Evolutionary conservation across 805 yeast genomes (phyloP).

Genomic region (Komagataella pastoris): DNA sequence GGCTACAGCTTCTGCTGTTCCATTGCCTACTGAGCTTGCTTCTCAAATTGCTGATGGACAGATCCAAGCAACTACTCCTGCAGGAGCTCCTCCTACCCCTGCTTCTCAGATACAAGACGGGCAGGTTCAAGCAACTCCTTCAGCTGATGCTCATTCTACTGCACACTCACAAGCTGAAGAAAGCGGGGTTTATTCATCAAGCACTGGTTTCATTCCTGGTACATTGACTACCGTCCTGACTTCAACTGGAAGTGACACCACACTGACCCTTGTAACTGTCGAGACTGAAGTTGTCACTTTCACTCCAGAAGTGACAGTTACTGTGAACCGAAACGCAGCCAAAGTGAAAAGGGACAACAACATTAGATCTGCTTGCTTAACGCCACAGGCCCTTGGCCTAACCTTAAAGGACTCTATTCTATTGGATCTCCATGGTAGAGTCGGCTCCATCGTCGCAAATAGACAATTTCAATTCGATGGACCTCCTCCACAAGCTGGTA

Average conservation of each 20-base stretch:
- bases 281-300: slow-evolving; percentile 3
- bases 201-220: not conserved
- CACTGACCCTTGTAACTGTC: slow-evolving; percentile 8
- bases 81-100: slow-evolving; percentile 1
- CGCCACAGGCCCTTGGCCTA: slow-evolving; percentile 39
- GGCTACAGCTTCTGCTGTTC: slow-evolving; percentile 12
- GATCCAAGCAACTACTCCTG: slow-evolving; percentile 8
- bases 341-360: not conserved
- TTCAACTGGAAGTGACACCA: slow-evolving; percentile 5
- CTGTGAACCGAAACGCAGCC: not conserved
- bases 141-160: slow-evolving; percentile 1
- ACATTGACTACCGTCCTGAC: not conserved
- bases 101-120: slow-evolving; percentile 1
- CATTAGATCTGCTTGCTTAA: slow-evolving; percentile 26
- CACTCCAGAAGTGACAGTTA: not conserved
- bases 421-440: slow-evolving; percentile 48
- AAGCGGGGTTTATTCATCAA: not conserved
- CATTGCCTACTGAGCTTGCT: slow-evolving; percentile 3
- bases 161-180: not conserved
- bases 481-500: slow-evolving; percentile 74
- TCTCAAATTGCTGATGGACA: slow-evolving; percentile 14
- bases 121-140: not conserved
- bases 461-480: slow-evolving; percentile 74
- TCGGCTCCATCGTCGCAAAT: slow-evolving; percentile 73
- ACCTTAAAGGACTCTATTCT: slow-evolving; percentile 36